Evolutionary conservation across 208 protist genomes (phyloP), one percentile per base, ranked within the genome.

Genomic region (Trypanosoma avium): DNA sequence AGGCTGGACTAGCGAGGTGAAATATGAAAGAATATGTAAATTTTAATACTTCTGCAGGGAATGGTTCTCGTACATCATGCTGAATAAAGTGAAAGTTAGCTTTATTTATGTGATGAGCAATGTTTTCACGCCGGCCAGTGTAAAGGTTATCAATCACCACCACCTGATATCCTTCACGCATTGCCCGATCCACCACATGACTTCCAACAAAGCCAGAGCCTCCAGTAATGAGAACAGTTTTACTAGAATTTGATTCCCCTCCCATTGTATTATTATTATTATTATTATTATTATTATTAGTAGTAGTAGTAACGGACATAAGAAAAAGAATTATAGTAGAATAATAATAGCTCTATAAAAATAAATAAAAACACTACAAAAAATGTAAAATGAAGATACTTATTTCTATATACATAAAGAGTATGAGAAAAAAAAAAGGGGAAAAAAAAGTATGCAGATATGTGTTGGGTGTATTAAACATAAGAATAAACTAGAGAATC

Each of bases 151-250:
- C 97, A 0, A 99, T 26, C 13, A 92, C 80, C 35, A 74, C 77
- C n/a, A 97, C 90, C 17, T 84, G 49, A 67, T 93, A 84, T 8
- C 85, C 79, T 43, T 88, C 63, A 35, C 21, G 36, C 63, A 97
- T 81, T 10, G 96, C 73, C 15, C 81, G 62, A 27, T 97, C 87
- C 21, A 97, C 73, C 4, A 97, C 58, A 65, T 98, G 89, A 30
- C 88, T 97, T n/a, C 97, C 97, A 30, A 99, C 67, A 81, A 99
- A 99, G 12, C 97, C 97, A 1, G 88, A 79, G 19, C 97, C 97
- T 15, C 97, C 97, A 12, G 97, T 98, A 21, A 98, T n/a, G n/a
- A n/a, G n/a, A n/a, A n/a, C n/a, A n/a, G n/a, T n/a, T n/a, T n/a
- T n/a, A n/a, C n/a, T n/a, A n/a, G n/a, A n/a, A n/a, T n/a, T n/a